Evolutionary conservation across 129 eudicot species (phyloP).

Genomic region (Erigeron canadensis): DNA sequence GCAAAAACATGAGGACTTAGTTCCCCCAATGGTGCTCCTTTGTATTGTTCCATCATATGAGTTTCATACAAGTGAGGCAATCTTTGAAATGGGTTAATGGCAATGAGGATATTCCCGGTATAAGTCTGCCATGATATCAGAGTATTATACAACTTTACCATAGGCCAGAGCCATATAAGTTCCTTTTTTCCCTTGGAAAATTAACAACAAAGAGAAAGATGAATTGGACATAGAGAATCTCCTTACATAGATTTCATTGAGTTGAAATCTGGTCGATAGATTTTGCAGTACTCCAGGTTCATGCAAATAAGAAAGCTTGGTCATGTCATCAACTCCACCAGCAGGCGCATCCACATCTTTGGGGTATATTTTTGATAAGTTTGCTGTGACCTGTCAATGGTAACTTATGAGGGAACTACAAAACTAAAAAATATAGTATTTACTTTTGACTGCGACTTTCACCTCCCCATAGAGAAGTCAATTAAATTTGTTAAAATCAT

Average conservation of each 20-base stretch:
- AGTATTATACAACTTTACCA: slow-evolving; percentile 41
- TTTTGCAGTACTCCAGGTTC: slow-evolving; percentile 99
- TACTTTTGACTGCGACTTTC: slow-evolving; percentile 14
- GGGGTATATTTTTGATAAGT: slow-evolving; percentile 61
- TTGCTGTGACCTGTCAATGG: slow-evolving; percentile 47
- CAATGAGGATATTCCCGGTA: slow-evolving; percentile 98
- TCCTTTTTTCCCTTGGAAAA: slow-evolving; percentile 32
- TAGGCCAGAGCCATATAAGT: slow-evolving; percentile 39
- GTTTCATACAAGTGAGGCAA: slow-evolving; percentile 76
- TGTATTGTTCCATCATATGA: slow-evolving; percentile 97
- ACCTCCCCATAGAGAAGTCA: neutral
- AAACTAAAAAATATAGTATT: slow-evolving; percentile 3
- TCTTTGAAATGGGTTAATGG: slow-evolving; percentile 97
- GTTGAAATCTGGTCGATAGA: slow-evolving; percentile 77
- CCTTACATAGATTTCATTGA: slow-evolving; percentile 94
- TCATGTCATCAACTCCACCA: slow-evolving; percentile 99
- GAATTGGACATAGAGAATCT: slow-evolving; percentile 20
- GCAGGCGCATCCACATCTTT: slow-evolving; percentile 92
- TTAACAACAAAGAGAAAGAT: slow-evolving; percentile 12
- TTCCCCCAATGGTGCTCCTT: slow-evolving; percentile 92
- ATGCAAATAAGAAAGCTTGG: slow-evolving; percentile 88
- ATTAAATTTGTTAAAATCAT: neutral
- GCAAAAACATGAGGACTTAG: slow-evolving; percentile 99
- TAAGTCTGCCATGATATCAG: slow-evolving; percentile 78
- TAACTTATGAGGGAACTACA: slow-evolving; percentile 16